A percentile compares a stretch with the other conserved stretches of the same genome.
phyloP scores from a whole-genome alignment of 495 filamentous ascomycete species.

The Schizothecium vesticola region DNA sequence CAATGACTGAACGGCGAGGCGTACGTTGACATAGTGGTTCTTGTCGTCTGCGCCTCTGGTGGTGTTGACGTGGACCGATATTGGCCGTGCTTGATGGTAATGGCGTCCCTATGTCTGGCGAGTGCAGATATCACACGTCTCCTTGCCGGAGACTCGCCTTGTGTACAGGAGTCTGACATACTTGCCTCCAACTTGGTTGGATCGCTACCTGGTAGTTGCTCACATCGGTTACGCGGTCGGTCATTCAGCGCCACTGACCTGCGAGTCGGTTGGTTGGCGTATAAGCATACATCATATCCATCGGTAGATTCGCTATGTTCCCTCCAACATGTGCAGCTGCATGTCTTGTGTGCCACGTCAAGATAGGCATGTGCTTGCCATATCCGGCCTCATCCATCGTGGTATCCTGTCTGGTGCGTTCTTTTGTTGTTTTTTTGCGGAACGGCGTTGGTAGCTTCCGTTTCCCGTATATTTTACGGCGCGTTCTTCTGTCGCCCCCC shows the following conservation, averaged over 20 bases:
- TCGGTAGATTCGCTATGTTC: not conserved
- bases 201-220: not conserved
- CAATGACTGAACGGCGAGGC: not conserved
- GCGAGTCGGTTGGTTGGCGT: not conserved
- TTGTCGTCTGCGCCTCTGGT: no score
- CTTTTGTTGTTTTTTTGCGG: no score
- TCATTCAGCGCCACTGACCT: not conserved
- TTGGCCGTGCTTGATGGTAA: no score
- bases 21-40: not conserved
- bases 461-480: not conserved
- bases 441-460: no score
- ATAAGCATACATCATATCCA: no score
- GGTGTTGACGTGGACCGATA: no score
- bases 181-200: not conserved
- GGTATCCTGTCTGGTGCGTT: no score
- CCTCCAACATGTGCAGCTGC: not conserved
- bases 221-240: not conserved
- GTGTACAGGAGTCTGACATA: not conserved
- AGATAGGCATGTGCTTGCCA: not conserved
- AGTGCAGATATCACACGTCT: no score
- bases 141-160: not conserved
- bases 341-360: not conserved
- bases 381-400: no score
- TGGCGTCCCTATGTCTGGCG: no score
- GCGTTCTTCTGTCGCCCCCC: no score